Percentiles rank a stretch among this genome's conserved stretches.
Conservation (phyloP, 129 eudicot genomes). For the Logfia minima region DNA sequence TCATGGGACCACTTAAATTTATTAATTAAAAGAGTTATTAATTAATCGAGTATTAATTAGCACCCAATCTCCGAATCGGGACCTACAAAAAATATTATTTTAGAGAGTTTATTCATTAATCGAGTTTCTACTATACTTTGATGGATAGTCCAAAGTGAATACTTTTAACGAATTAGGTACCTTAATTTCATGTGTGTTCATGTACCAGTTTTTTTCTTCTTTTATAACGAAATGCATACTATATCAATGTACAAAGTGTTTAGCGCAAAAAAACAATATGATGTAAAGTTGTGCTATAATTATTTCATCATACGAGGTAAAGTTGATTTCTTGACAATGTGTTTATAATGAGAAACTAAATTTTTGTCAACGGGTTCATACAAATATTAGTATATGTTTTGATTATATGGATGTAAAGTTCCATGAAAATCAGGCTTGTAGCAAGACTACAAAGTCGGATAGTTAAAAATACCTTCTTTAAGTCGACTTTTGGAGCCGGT, state of each 20-base stretch:
- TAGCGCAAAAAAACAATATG: neutral
- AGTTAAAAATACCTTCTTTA: constrained; percentile 35
- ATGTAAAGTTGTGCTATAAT: neutral
- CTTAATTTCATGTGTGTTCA: neutral
- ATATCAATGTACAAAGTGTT: neutral
- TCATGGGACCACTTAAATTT: no score
- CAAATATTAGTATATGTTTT: neutral
- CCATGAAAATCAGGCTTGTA: neutral
- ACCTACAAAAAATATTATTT: constrained; percentile 2
- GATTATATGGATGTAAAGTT: neutral
- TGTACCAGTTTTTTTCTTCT: neutral
- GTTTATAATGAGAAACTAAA: neutral
- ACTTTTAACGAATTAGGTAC: neutral
- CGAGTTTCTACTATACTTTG: constrained; percentile 19
- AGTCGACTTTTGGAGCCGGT: constrained; percentile 43
- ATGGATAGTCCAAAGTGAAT: neutral
- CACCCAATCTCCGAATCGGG: no score
- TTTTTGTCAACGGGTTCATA: neutral
- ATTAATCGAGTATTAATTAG: no score
- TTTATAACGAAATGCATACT: neutral
- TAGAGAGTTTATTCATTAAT: constrained; percentile 29
- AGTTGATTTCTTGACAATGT: neutral
- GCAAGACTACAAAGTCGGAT: neutral
- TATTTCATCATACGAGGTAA: neutral
- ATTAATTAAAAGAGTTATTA: no score